Evolutionary conservation across 495 filamentous ascomycete genomes (phyloP), one percentile per base, ranked within the genome.

Genomic region (Penicillium flavigenum): DNA sequence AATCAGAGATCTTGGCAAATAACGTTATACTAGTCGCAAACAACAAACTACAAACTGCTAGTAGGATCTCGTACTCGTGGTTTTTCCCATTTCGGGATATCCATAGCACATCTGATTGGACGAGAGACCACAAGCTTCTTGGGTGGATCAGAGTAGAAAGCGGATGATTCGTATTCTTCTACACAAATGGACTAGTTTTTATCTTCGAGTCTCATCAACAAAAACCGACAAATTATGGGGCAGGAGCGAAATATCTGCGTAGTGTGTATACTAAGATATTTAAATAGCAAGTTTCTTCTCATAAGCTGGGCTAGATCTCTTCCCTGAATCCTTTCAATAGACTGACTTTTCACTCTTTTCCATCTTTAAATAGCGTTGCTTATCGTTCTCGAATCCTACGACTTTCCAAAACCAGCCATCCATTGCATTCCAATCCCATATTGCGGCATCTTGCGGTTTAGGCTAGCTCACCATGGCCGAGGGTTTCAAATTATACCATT

Each of bases 401-500:
- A 31, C 26, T 8, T 47, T 2, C 9, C 22, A n/a, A 14, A 4
- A 16, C 4, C 2, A 3, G 5, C 14, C 5, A 7, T 27, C 14
- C 1, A 6, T 27, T 14, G 17, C 29, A 16, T 14, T 47, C 7
- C 7, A n/a, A n/a, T 10, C 4, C 32, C 1, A 22, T 22, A 12
- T 26, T 54, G 16, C 12, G 1, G 3, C 1, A 22, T 22, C 17
- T 26, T 54, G 16, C 12, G 1, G 3, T 6, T 16, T 22, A 16
- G 5, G 4, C 14, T 38, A 20, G 19, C 20, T 38, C 19, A 17
- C 6, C 1, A 55, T 55, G 52, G 9, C 41, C 14, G 61, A 56
- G 51, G 59, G 34, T 1, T 67, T 58, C 59, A 36, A 64, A 38
- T 49, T 48, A 24, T 70, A 70, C 39, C 48, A 64, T 14, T 70